These are phyloP conservation scores for Discostella stelligera DNA, from an alignment of 352 stramenopile species.

Conservation along the genomic window DNA sequence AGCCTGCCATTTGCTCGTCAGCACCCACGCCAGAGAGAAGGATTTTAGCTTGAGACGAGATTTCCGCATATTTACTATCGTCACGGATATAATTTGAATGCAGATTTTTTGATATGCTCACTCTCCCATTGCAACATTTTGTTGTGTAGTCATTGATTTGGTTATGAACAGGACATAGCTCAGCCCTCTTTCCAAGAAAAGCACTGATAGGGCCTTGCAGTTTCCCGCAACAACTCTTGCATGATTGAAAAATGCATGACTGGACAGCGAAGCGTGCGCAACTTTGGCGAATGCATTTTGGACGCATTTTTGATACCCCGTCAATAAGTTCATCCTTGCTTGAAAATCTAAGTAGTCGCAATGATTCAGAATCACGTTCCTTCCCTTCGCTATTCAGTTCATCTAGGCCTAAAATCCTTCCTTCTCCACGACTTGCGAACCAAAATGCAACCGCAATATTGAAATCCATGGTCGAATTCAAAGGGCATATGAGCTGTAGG, in stretches of 20 bases:
- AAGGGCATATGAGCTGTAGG: conserved; percentile 84
- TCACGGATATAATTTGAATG: not conserved
- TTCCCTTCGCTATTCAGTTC: conserved; percentile 21
- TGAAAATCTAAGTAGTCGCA: conserved; percentile 43
- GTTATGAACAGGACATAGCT: conserved; percentile 37
- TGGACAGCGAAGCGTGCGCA: conserved; percentile 25
- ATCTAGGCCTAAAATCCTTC: conserved; percentile 42
- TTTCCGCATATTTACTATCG: conserved; percentile 8
- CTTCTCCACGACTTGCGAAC: conserved; percentile 87
- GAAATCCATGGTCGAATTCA: conserved; percentile 95
- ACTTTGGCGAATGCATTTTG: conserved; percentile 29
- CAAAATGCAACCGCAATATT: conserved; percentile 95
- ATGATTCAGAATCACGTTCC: not conserved
- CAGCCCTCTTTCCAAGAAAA: conserved; percentile 34
- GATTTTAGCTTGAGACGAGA: conserved; percentile 61
- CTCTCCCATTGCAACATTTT: not conserved
- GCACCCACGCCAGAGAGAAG: conserved; percentile 91
- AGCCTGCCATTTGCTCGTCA: conserved; percentile 94
- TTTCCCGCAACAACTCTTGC: conserved; percentile 44
- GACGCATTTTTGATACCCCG: not conserved
- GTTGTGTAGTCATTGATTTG: conserved; percentile 7
- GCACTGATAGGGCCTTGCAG: conserved; percentile 35
- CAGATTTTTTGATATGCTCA: not conserved
- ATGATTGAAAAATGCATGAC: conserved; percentile 37
- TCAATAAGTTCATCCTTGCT: conserved; percentile 16